A percentile compares a stretch with the other conserved stretches of the same genome.
Conservation (phyloP, 345 rosid genomes). For the Moricandia arvensis region DNA sequence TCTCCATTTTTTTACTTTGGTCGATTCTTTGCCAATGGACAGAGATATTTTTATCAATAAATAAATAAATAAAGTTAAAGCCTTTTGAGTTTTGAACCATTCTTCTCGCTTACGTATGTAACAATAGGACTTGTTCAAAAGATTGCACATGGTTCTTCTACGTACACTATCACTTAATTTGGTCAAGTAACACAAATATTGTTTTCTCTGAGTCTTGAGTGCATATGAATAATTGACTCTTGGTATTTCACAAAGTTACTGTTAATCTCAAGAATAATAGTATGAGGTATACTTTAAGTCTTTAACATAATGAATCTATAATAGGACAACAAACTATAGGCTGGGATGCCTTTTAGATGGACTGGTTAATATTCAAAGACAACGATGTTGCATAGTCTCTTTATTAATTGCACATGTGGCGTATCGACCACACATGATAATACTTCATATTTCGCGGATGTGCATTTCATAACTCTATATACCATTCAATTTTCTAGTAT, state of each 20-base stretch:
- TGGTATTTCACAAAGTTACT: background rate
- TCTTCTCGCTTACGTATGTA: constrained; percentile 22
- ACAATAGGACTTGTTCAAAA: constrained; percentile 27
- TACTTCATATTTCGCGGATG: background rate
- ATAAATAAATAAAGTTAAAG: constrained; percentile 1
- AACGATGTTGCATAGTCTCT: too few species aligned
- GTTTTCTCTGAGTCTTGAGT: background rate
- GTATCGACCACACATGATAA: background rate
- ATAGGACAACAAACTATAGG: too few species aligned
- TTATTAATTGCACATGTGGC: too few species aligned
- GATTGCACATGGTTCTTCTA: constrained; percentile 27
- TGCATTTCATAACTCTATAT: background rate
- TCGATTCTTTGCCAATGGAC: background rate
- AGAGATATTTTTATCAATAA: too few species aligned
- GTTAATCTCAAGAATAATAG: too few species aligned
- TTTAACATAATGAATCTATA: too few species aligned
- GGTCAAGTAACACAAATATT: background rate
- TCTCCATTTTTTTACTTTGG: background rate
- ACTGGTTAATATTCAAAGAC: too few species aligned
- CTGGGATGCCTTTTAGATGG: too few species aligned
- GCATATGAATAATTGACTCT: background rate
- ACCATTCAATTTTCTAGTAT: background rate
- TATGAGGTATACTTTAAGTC: too few species aligned
- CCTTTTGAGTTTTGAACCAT: constrained; percentile 30
- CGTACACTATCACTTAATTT: constrained; percentile 3